Conservation (phyloP, 2,329 filamentous ascomycete genomes). For the Aspergillus brunneoviolaceus region DNA sequence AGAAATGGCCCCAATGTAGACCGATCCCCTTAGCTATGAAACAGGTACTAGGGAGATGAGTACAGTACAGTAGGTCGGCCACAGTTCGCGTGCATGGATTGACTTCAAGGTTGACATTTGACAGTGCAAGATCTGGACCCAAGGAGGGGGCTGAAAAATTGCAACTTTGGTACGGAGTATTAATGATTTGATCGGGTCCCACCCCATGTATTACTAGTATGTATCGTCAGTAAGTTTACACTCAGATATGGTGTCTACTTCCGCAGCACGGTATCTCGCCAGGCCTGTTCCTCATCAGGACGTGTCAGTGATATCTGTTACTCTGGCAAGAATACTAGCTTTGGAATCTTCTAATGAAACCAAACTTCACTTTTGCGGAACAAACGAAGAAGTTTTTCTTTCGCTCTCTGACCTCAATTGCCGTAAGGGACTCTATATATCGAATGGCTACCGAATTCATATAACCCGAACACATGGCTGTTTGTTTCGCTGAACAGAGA, state of each 20-base stretch:
- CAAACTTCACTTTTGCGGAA: too few relatives aligned
- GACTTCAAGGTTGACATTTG: background rate
- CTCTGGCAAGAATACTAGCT: too few relatives aligned
- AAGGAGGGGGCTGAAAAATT: background rate
- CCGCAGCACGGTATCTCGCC: background rate
- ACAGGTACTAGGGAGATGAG: too few relatives aligned
- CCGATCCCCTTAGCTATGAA: background rate
- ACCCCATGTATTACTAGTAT: too few relatives aligned
- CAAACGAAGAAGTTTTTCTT: too few relatives aligned
- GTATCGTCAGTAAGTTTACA: background rate
- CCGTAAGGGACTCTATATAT: too few relatives aligned
- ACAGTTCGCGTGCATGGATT: background rate
- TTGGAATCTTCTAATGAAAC: too few relatives aligned
- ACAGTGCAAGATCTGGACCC: background rate
- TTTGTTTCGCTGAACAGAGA: background rate
- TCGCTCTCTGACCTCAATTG: too few relatives aligned
- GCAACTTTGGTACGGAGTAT: background rate
- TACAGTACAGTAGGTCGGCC: background rate
- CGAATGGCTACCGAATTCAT: too few relatives aligned
- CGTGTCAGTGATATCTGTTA: background rate
- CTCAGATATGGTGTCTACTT: background rate
- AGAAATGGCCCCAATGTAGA: background rate
- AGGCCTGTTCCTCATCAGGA: background rate
- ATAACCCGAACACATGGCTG: background rate
- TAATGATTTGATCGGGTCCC: too few relatives aligned